Percentiles rank a stretch among this genome's conserved stretches.
phyloP scores from a whole-genome alignment of 768 basidiomycete species.

The Serendipita sp. region DNA sequence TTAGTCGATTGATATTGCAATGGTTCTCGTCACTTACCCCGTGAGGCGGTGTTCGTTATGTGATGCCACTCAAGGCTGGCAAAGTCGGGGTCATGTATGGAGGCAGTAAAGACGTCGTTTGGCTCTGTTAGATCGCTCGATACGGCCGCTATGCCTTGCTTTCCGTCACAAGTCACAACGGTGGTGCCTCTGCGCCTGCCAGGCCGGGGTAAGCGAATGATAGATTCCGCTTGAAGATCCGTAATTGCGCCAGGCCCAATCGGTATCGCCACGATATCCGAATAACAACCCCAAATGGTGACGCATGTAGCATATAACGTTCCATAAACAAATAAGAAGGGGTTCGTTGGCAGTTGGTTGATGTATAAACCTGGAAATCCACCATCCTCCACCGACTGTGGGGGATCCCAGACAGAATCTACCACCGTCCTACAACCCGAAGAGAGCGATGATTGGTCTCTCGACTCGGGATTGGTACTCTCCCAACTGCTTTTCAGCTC shows the following conservation, averaged over 20 bases:
- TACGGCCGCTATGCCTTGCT: neutral
- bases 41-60: neutral
- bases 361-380: constrained; percentile 50
- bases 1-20: neutral
- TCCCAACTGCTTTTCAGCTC: neutral
- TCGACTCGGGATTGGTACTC: neutral
- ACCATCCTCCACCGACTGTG: constrained; percentile 17
- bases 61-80: neutral
- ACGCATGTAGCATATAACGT: constrained; percentile 25
- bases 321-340: constrained; percentile 21
- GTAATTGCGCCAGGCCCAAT: constrained; percentile 16
- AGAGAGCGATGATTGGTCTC: neutral
- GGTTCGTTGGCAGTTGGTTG: constrained; percentile 27
- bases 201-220: neutral
- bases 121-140: neutral
- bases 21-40: neutral
- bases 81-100: neutral
- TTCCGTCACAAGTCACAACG: neutral
- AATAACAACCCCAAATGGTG: constrained; percentile 39
- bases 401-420: constrained; percentile 24
- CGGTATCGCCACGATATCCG: constrained; percentile 33
- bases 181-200: neutral
- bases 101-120: neutral
- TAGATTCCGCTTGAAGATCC: neutral
- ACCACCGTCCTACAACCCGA: constrained; percentile 20